Evolutionary conservation across 495 filamentous ascomycete genomes (phyloP), one percentile per base, ranked within the genome.

Genomic region (Penicillium bialowiezense): DNA sequence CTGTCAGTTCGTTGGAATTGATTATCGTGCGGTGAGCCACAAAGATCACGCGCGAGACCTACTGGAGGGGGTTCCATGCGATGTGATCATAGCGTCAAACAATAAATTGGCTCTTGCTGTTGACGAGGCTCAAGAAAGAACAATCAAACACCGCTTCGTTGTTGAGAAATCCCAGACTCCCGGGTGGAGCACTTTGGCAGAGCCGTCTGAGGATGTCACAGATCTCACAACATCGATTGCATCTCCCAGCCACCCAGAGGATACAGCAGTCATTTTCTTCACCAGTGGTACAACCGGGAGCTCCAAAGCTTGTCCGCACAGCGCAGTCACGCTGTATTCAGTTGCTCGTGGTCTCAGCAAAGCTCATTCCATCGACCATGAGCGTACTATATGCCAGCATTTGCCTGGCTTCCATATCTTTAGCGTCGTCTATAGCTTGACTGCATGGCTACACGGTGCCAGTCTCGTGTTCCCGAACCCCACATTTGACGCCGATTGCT

Each of bases 271-370:
- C 36, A 63, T 72, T 14, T 39, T 75, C 13, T 72, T 68, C 54
- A 75, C 70, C 0, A 69, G 65, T 44, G 70, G 72, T 21, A 73
- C 69, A 2, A 65, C 68, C 2, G 49, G 55, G 6, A 51, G 55
- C 2, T 69, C 72, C 7, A 75, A 75, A 50, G 58, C 53, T 14
- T 73, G 70, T 50, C 54, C 56, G 9, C 65, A 64, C 48, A 67
- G 59, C 0, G 40, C 51, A 49, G 40, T 44, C 35, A 58, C 43
- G 23, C 54, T 72, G 7, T 49, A 46, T 32, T 32, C 54, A 3
- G 54, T 52, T 41, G 46, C 51, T 5, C 33, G 62, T 37, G 48
- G 52, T n/a, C 52, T 58, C 38, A 38, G 56, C 15, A 32, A 50
- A 37, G 32, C 50, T 28, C 52, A 54, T 23, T 48, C 44, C n/a